Base-by-base conservation (phyloP, 768 basidiomycete species). In the Cystofilobasidium macerans region DNA sequence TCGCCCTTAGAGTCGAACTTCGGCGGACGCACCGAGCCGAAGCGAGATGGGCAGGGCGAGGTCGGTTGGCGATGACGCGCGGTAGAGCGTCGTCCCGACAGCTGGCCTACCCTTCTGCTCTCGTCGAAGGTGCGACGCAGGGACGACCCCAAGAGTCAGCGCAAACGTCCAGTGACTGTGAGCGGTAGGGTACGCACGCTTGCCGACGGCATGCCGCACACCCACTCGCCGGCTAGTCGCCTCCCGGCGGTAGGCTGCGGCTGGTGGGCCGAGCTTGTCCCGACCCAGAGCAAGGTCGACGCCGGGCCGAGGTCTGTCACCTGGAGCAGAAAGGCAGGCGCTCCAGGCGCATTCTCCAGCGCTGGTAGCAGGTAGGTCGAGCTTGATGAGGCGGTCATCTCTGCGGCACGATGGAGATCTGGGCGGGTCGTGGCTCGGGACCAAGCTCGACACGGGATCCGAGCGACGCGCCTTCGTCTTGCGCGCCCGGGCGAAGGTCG, bases 291-390 rank as follows among this genome's bases (percentile, higher is more conserved):
- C 3, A 63, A 53, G 16, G 51, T 42, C 7, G 62, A 54, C 7
- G 36, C 22, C 24, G 51, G 24, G 26, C 51, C 51, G 5, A 63
- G 62, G 20, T 42, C 18, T n/a, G 62, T 63, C 26, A 56, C 53
- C 35, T 63, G 62, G 24, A 63, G 53, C 32, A 63, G 53, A 38
- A 63, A 63, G 53, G 51, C 38, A 18, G 62, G 62, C 3, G 62
- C 51, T 35, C 35, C 22, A 12, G 62, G 51, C 3, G 62, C 33
- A 20, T 36, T 36, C 16, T 54, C 51, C 3, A 63, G 24, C 35
- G 62, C 33, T 1, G 20, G 24, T 18, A 63, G 62, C 20, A 54
- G 36, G 62, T 30, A 35, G 13, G 36, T 28, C 20, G 38, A 42
- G 51, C 36, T 13, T 38, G 40, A 28, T 1, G 26, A 26, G 30